Evolutionary conservation across 2,329 filamentous ascomycete species (phyloP).

Genomic region (Colletotrichum somersetense): DNA sequence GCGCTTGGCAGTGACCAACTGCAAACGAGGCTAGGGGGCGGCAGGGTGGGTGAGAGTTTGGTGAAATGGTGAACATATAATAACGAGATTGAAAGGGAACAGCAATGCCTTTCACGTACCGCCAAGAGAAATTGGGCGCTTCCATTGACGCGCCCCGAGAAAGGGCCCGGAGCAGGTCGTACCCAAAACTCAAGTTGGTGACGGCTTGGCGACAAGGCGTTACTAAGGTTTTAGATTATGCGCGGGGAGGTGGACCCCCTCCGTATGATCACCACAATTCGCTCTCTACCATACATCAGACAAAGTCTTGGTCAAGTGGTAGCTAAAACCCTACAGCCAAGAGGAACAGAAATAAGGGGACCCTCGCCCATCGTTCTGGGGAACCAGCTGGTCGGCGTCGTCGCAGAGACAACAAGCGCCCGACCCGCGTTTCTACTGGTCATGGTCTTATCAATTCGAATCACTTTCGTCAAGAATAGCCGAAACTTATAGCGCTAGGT

Average conservation of each 20-base stretch:
- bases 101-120: not conserved
- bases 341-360: not conserved
- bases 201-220: constrained; percentile 32
- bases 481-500: not conserved
- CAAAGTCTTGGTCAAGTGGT: not conserved
- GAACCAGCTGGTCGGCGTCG: constrained; percentile 18
- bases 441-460: constrained; percentile 18
- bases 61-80: constrained; percentile 22
- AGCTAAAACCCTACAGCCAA: not conserved
- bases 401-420: not conserved
- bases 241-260: constrained; percentile 1
- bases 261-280: constrained; percentile 10
- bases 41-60: constrained; percentile 10
- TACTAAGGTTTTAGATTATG: not conserved
- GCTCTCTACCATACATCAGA: not conserved
- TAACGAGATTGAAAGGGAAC: constrained; percentile 8
- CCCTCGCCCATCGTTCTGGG: not conserved
- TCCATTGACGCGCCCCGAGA: constrained; percentile 3
- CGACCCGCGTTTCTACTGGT: constrained; percentile 9
- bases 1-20: constrained; percentile 29
- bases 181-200: constrained; percentile 23
- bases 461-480: constrained; percentile 27
- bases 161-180: constrained; percentile 15
- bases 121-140: not conserved
- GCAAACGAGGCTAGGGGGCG: constrained; percentile 17